A percentile compares a stretch with the other conserved stretches of the same genome.
phyloP scores from a whole-genome alignment of 495 filamentous ascomycete species.

The Margaritispora aquatica region DNA sequence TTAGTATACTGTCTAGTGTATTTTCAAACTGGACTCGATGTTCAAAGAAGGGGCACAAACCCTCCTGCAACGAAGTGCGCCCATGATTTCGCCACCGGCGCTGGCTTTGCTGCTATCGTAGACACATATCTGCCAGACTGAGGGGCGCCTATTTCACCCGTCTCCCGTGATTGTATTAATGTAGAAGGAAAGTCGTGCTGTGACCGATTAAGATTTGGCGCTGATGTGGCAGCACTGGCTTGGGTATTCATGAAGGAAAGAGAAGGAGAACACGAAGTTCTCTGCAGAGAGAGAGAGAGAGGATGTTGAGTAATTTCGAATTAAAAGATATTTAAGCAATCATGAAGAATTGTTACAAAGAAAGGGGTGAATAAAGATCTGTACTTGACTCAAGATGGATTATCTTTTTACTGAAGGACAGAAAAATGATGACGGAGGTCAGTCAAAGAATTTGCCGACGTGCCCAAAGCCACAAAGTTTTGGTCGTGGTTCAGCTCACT shows the following conservation, averaged over 20 bases:
- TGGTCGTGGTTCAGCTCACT: background rate
- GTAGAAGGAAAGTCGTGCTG: constrained; percentile 22
- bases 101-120: constrained; percentile 20
- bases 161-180: constrained; percentile 55
- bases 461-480: background rate
- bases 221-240: background rate
- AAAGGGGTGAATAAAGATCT: constrained; percentile 1
- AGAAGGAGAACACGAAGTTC: constrained; percentile 14
- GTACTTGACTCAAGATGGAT: background rate
- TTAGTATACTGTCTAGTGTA: constrained; percentile 2
- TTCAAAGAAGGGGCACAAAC: constrained; percentile 38
- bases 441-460: background rate
- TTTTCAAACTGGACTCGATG: constrained; percentile 6
- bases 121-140: constrained; percentile 23
- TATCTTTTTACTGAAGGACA: background rate
- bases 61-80: constrained; percentile 85
- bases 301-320: too few species aligned
- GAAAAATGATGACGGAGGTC: background rate
- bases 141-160: constrained; percentile 34
- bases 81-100: constrained; percentile 69
- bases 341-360: constrained; percentile 11
- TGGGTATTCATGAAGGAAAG: constrained; percentile 19
- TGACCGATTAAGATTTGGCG: background rate
- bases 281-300: constrained; percentile 18
- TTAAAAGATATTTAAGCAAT: too few species aligned